phyloP scores from a whole-genome alignment of 148 eudicot species.

The Silene uniflora region DNA sequence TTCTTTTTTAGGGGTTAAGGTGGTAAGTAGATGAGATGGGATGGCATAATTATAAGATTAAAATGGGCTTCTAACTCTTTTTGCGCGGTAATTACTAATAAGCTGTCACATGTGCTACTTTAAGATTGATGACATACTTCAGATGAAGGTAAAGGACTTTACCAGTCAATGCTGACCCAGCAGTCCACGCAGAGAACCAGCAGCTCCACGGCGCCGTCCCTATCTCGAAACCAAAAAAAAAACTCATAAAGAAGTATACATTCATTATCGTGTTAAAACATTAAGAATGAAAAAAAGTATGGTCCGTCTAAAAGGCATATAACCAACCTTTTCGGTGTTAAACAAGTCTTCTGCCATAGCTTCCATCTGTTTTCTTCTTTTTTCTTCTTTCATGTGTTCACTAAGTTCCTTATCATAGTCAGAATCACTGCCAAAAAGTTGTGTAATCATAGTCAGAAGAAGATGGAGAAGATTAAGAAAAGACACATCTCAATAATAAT shows the following conservation, averaged over 20 bases:
- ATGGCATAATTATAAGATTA: no score
- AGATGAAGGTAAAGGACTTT: neutral
- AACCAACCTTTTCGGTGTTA: slow-evolving; percentile 60
- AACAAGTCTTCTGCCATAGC: slow-evolving; percentile 90
- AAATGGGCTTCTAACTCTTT: neutral
- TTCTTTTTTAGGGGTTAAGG: neutral
- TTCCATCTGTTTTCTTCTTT: slow-evolving; percentile 83
- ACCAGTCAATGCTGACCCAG: slow-evolving; percentile 49
- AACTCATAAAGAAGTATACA: neutral
- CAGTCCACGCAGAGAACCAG: slow-evolving; percentile 54
- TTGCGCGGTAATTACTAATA: neutral
- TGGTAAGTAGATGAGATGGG: no score
- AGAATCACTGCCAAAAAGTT: slow-evolving; percentile 50
- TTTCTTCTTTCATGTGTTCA: slow-evolving; percentile 74
- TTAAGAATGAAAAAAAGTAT: neutral
- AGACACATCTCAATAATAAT: neutral
- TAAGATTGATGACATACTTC: neutral
- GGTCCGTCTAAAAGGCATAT: neutral
- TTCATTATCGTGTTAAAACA: neutral
- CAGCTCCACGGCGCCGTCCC: slow-evolving; percentile 55
- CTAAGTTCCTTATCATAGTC: slow-evolving; percentile 63
- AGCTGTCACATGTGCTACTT: neutral
- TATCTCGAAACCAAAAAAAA: slow-evolving; percentile 18
- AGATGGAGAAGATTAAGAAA: neutral
- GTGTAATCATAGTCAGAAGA: neutral